Base-by-base conservation (phyloP, 441 rosid genomes). In the Populus tomentosa region DNA sequence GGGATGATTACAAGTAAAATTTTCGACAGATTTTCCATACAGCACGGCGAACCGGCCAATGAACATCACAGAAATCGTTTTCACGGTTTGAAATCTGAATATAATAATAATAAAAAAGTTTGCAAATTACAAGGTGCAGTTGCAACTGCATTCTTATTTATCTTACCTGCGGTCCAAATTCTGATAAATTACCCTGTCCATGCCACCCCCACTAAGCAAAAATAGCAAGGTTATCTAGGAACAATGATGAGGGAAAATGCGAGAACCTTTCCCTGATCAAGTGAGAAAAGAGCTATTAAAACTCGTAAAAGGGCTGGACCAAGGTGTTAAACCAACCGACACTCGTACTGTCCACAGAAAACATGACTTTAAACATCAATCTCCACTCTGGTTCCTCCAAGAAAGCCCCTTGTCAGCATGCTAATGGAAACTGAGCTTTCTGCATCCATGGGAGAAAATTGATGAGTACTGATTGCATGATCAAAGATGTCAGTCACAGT, bases 391-490 rank as follows among this genome's bases (percentile, higher is more conserved):
- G 74, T 28, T 73, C 67, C 59, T n/a, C 23, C 3, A n/a, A n/a
- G 6, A 30, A 66, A 24, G 69, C 40, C 42, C 28, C 33, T 11
- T 21, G 33, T 62, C 76, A 70, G 35, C 36, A 40, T 21, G 73
- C 56, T 28, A 35, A 56, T 40, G 10, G 70, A 38, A 5, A 62
- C 18, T 59, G 33, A 32, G 74, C 13, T 69, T 42, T 20, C 86
- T 84, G 82, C 82, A 71, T 67, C 64, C 67, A 13, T 13, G 18
- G 75, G 21, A 67, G 23, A 64, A 16, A 10, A 67, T n/a, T 5
- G 28, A 16, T 50, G 2, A 70, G 8, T 8, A n/a, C 18, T 10
- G 26, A 10, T 35, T 13, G 30, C 18, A 42, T 9, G 26, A 38
- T 10, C 28, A 16, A 67, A 63, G 4, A 32, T 10, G 26, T 16